These are phyloP conservation scores for Begonia peltatifolia DNA, from an alignment of 306 rosid genomes.

Conservation along the genomic window DNA sequence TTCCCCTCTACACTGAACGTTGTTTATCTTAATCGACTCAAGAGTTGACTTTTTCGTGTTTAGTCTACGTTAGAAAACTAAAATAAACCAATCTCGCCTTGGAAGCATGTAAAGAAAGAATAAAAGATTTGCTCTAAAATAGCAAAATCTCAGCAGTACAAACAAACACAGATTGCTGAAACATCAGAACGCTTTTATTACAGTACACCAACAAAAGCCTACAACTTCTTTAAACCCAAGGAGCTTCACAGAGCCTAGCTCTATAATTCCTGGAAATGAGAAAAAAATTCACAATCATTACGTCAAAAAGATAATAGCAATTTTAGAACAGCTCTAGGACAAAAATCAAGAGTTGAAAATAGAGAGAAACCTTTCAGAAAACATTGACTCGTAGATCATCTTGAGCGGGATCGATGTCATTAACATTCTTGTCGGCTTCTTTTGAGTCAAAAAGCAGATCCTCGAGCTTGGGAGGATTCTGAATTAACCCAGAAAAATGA, in stretches of 20 bases:
- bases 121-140: neutral
- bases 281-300: constrained; percentile 1
- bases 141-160: constrained; percentile 1
- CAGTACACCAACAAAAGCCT: constrained; percentile 6
- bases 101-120: too few species aligned
- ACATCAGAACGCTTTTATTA: constrained; percentile 6
- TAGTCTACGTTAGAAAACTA: too few species aligned
- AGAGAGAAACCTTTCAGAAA: constrained; percentile 37
- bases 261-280: neutral
- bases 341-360: neutral
- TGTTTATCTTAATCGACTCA: too few species aligned
- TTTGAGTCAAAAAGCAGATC: constrained; percentile 32
- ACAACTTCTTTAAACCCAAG: constrained; percentile 1
- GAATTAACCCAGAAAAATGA: constrained; percentile 2
- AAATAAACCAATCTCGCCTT: too few species aligned
- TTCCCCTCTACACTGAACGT: too few species aligned
- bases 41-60: too few species aligned
- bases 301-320: too few species aligned
- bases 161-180: constrained; percentile 2
- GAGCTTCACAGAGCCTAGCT: too few species aligned
- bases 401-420: constrained; percentile 31
- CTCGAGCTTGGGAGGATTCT: constrained; percentile 84
- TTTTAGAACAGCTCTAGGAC: too few species aligned
- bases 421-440: constrained; percentile 38
- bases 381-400: constrained; percentile 42